Evolutionary conservation across 805 yeast species (phyloP).

Genomic region (Isabelozyma heimii): DNA sequence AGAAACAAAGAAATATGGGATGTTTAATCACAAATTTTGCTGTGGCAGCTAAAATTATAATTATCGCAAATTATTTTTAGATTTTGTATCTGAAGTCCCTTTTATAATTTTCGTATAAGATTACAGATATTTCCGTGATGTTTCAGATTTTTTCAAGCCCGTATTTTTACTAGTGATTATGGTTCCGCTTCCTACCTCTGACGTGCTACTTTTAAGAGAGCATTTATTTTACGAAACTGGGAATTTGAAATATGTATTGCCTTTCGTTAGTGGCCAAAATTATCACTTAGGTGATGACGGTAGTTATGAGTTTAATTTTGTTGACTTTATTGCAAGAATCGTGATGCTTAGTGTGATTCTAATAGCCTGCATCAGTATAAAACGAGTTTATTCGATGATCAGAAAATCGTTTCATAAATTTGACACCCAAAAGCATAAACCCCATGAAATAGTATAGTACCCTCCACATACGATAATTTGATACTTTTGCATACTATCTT

Average conservation of each 20-base stretch:
- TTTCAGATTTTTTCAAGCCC: background rate
- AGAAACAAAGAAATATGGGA: too few relatives aligned
- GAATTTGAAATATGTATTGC: slow-evolving; percentile 19
- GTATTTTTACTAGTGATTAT: background rate
- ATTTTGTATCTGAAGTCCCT: background rate
- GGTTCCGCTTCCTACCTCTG: slow-evolving; percentile 4
- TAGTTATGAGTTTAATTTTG: background rate
- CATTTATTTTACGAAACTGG: slow-evolving; percentile 30
- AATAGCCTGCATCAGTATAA: background rate
- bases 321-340: background rate
- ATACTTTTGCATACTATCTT: too few relatives aligned
- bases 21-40: background rate
- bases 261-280: slow-evolving; percentile 19
- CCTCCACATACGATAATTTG: too few relatives aligned
- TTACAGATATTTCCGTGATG: background rate
- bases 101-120: too few relatives aligned
- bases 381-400: background rate
- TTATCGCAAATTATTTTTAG: background rate
- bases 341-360: background rate
- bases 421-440: background rate
- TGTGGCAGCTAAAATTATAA: background rate
- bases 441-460: background rate
- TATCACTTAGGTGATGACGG: slow-evolving; percentile 10
- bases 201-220: slow-evolving; percentile 11
- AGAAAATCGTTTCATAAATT: background rate